phyloP scores from a whole-genome alignment of 352 stramenopile species.

The Thalassiosira livingstoniorum region DNA sequence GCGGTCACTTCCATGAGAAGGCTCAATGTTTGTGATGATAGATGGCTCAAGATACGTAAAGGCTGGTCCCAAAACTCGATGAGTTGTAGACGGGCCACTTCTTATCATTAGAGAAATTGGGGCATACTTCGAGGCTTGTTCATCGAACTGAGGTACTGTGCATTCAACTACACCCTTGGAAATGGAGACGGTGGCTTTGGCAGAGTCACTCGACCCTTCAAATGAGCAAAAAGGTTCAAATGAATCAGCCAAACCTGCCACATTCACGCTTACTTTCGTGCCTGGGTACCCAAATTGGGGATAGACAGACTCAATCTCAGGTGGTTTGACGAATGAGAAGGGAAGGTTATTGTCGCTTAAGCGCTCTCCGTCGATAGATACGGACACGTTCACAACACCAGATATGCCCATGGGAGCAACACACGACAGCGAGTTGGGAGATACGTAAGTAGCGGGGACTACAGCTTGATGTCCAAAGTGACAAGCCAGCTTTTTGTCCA shows the following conservation, averaged over 20 bases:
- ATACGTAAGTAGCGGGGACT: conserved; percentile 58
- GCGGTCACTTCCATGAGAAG: conserved; percentile 54
- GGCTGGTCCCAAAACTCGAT: conserved; percentile 13
- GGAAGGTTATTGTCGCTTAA: conserved; percentile 37
- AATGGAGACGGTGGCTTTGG: conserved; percentile 19
- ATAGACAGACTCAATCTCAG: conserved; percentile 45
- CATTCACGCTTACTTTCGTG: conserved; percentile 26
- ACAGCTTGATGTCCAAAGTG: conserved; percentile 51
- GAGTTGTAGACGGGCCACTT: conserved; percentile 34
- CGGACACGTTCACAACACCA: conserved; percentile 43
- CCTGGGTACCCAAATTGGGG: conserved; percentile 62
- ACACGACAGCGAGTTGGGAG: conserved; percentile 63
- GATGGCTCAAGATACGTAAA: conserved; percentile 62
- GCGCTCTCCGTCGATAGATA: conserved; percentile 62
- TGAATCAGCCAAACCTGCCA: conserved; percentile 34
- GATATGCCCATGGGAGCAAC: conserved; percentile 33
- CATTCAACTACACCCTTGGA: conserved; percentile 26
- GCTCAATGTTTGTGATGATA: conserved; percentile 56
- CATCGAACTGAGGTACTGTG: conserved; percentile 25
- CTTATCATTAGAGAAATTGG: conserved; percentile 53
- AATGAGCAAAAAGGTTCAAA: conserved; percentile 56
- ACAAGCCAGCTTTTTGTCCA: conserved; percentile 41
- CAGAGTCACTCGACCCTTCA: conserved; percentile 44
- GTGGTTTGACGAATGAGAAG: conserved; percentile 54
- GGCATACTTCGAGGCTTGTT: conserved; percentile 29